Conservation (phyloP, 768 basidiomycete species). For the Boletus huronensis region DNA sequence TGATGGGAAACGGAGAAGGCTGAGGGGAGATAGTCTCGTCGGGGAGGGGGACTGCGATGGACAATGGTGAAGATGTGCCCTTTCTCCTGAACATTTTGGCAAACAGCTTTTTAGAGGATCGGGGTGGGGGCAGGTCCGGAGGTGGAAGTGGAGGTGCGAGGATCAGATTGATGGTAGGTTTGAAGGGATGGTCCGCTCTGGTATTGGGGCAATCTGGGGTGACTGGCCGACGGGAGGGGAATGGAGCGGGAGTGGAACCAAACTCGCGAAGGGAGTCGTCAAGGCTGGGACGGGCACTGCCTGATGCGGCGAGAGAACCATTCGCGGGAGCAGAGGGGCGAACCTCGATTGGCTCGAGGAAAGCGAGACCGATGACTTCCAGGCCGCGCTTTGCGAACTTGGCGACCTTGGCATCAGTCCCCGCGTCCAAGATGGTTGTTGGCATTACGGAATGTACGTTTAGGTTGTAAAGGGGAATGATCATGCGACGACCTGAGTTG, state of each 20-base stretch:
- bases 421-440: slow-evolving; percentile 82
- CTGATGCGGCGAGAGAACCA: slow-evolving; percentile 6
- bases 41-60: slow-evolving; percentile 27
- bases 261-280: slow-evolving; percentile 23
- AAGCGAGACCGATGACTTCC: slow-evolving; percentile 72
- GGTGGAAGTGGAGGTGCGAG: slow-evolving; percentile 15
- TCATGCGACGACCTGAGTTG: slow-evolving; percentile 59
- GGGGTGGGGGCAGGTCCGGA: slow-evolving; percentile 24
- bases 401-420: slow-evolving; percentile 83
- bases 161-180: slow-evolving; percentile 16
- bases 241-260: slow-evolving; percentile 6
- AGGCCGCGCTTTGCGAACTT: slow-evolving; percentile 70
- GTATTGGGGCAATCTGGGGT: slow-evolving; percentile 10
- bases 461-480: slow-evolving; percentile 84
- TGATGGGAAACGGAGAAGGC: slow-evolving; percentile 13
- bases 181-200: neutral
- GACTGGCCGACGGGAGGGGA: slow-evolving; percentile 6
- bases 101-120: slow-evolving; percentile 58
- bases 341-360: slow-evolving; percentile 81
- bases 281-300: slow-evolving; percentile 31
- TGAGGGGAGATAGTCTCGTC: slow-evolving; percentile 18
- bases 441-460: slow-evolving; percentile 86
- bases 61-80: slow-evolving; percentile 17
- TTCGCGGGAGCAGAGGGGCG: slow-evolving; percentile 35
- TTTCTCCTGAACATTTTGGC: slow-evolving; percentile 70